phyloP scores from a whole-genome alignment of 2,329 filamentous ascomycete genomes.

The Kalmusia sp. region DNA sequence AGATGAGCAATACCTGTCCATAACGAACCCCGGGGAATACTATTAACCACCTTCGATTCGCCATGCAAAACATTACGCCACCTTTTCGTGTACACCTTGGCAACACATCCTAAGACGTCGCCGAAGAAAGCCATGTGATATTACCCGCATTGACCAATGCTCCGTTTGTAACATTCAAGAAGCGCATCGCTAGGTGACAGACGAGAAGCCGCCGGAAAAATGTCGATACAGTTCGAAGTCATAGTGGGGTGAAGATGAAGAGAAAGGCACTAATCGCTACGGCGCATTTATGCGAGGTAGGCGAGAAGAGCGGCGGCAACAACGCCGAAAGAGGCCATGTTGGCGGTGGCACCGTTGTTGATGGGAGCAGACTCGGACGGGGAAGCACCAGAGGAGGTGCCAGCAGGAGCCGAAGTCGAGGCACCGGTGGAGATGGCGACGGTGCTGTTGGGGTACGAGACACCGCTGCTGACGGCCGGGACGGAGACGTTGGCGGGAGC shows the following conservation, averaged over 20 bases:
- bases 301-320: slow-evolving; percentile 2
- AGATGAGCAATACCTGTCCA: slow-evolving; percentile 5
- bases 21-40: slow-evolving; percentile 1
- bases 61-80: slow-evolving; percentile 7
- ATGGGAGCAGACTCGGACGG: not conserved
- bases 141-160: slow-evolving; percentile 5
- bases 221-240: slow-evolving; percentile 1
- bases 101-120: not conserved
- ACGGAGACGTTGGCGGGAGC: slow-evolving; percentile 6
- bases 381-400: not conserved
- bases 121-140: slow-evolving; percentile 4
- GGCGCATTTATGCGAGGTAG: slow-evolving; percentile 3
- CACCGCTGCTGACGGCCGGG: too few species aligned
- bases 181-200: not conserved
- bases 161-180: slow-evolving; percentile 6
- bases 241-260: not conserved
- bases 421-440: not conserved
- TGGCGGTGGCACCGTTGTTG: not conserved
- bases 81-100: not conserved
- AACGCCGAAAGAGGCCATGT: not conserved
- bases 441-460: not conserved
- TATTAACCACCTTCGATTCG: slow-evolving; percentile 1
- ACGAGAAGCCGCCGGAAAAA: slow-evolving; percentile 6
- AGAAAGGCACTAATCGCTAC: not conserved
- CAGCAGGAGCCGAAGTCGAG: not conserved